Base-by-base conservation (phyloP, 1,139 yeast genomes). In the Saccharomyces pastorianus region DNA sequence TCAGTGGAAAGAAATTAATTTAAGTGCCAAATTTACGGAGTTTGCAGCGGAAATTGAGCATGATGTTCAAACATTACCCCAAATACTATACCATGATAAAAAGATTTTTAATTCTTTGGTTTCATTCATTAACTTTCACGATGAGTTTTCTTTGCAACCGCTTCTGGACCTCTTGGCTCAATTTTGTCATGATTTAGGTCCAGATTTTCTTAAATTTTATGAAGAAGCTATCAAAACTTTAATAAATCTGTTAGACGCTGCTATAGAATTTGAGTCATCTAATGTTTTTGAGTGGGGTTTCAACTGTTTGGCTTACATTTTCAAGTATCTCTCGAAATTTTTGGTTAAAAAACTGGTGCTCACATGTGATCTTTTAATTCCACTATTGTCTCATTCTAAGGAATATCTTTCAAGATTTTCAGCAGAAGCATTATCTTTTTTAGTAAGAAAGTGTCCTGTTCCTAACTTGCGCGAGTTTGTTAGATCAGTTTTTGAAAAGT, bases 121-220 rank as follows among this genome's bases (percentile, higher is more conserved):
- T 46, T 63, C 65, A 8, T 80, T 82, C 57, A 79, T 86, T 31
- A 64, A 70, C 27, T 70, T 72, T 47, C 81, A 82, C 59, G 96
- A 91, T 67, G 76, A 78, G 31, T 74, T 85, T 56, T 84, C 96
- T 0, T 72, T 88, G 51, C 95, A 91, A 68, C 93, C 98, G 4
- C 69, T 89, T 46, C 71, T 90, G 48, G 99, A 93, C 65, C 73
- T 90, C 50, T 69, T 89, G 47, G 80, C 96, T 0, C 96, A 90
- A 66, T 86, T 95, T 63, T 84, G 91, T 48, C 97, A 89, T 64
- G 99, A 93, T 73, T 74, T 93, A 59, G 98, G 98, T 5, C 85
- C 93, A 1, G 99, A 93, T 63, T 93, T 90, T 65, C 78, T 89
- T 75, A 80, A 81, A 2, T 89, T 75, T 64, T 90, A 88, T 64